These are phyloP conservation scores for Phytopythium kandeliae DNA, from an alignment of 352 stramenopile genomes.

Conservation along the genomic window DNA sequence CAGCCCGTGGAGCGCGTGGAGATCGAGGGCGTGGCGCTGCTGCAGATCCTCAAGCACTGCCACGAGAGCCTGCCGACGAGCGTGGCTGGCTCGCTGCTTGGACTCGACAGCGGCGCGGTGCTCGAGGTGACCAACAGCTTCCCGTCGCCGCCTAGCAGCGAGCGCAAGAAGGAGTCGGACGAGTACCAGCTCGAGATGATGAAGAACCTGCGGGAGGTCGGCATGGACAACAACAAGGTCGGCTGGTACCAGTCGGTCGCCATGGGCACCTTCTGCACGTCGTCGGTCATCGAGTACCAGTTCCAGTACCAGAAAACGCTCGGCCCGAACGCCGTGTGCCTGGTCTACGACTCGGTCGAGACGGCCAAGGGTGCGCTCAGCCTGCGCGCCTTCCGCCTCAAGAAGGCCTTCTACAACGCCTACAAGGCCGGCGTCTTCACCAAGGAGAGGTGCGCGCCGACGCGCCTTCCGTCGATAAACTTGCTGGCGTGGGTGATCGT, in stretches of 20 bases:
- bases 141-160: slow-evolving; percentile 85
- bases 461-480: no score
- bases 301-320: slow-evolving; percentile 97
- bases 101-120: slow-evolving; percentile 87
- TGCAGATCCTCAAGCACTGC: slow-evolving; percentile 98
- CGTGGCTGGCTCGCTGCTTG: slow-evolving; percentile 95
- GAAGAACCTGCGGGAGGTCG: slow-evolving; percentile 97
- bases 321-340: slow-evolving; percentile 95
- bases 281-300: slow-evolving; percentile 93
- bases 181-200: slow-evolving; percentile 99
- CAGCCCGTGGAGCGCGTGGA: slow-evolving; percentile 57
- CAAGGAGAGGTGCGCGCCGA: slow-evolving; percentile 56
- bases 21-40: slow-evolving; percentile 79
- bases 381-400: slow-evolving; percentile 95
- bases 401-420: slow-evolving; percentile 90
- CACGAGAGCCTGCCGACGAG: slow-evolving; percentile 92
- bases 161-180: slow-evolving; percentile 81
- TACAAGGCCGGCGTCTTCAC: slow-evolving; percentile 84
- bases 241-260: slow-evolving; percentile 98
- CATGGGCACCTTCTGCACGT: slow-evolving; percentile 95
- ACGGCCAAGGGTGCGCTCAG: slow-evolving; percentile 92
- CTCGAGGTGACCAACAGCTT: slow-evolving; percentile 98
- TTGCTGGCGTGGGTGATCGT: no score
- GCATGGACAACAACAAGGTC: slow-evolving; percentile 99
- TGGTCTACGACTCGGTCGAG: slow-evolving; percentile 98